A percentile compares a stretch with the other conserved stretches of the same genome.
phyloP scores from a whole-genome alignment of 495 filamentous ascomycete species.

The Penicillium daleae region DNA sequence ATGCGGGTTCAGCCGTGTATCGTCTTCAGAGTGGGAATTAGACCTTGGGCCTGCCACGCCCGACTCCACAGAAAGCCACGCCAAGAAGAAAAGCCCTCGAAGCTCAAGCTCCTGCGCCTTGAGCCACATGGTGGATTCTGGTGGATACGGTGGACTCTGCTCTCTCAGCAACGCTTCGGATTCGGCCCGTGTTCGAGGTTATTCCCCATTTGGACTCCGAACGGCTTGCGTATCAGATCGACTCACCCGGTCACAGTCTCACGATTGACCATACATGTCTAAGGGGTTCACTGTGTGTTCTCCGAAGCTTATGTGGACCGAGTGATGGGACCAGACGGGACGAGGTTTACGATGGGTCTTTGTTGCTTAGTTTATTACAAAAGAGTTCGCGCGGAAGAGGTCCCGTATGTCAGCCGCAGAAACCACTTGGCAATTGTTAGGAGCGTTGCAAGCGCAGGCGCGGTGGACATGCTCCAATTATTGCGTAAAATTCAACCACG shows the following conservation, averaged over 20 bases:
- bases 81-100: background rate
- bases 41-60: background rate
- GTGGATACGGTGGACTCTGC: background rate
- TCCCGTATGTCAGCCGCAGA: background rate
- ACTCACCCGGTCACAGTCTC: conserved; percentile 14
- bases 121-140: conserved; percentile 2
- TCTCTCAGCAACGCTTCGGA: conserved; percentile 18
- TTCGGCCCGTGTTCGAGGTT: conserved; percentile 24
- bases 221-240: conserved; percentile 18
- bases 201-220: conserved; percentile 17
- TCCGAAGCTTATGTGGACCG: conserved; percentile 1
- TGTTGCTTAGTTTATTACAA: background rate
- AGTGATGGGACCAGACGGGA: background rate
- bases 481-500: background rate
- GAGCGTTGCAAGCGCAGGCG: background rate
- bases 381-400: background rate
- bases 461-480: background rate
- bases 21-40: background rate
- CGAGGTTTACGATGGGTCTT: conserved; percentile 2
- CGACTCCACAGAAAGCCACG: conserved; percentile 6
- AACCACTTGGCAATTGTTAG: background rate
- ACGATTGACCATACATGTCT: background rate
- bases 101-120: background rate
- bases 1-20: conserved; percentile 4
- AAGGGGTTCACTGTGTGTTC: background rate